Conservation (phyloP, 805 yeast species). For the Ogataea glucozyma region DNA sequence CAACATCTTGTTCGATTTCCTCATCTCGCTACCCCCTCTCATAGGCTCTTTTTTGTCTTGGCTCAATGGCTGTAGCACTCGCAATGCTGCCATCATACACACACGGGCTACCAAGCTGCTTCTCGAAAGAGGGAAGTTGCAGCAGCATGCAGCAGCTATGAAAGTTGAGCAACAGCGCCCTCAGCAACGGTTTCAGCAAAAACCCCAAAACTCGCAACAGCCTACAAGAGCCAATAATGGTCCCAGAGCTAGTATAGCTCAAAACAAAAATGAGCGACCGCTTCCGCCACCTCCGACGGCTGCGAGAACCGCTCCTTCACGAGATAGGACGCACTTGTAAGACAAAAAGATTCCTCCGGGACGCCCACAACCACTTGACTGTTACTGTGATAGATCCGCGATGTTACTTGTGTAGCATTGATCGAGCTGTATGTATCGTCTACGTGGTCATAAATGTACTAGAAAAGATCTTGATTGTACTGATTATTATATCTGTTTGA, state of each 20-base stretch:
- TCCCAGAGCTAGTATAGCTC: not conserved
- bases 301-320: not conserved
- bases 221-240: not conserved
- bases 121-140: conserved; percentile 15
- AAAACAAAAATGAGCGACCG: not conserved
- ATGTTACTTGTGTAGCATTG: too few relatives aligned
- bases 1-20: conserved; percentile 71
- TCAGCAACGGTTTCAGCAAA: too few relatives aligned
- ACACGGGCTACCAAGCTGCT: conserved; percentile 32
- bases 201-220: not conserved
- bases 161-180: not conserved
- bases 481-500: too few relatives aligned
- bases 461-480: too few relatives aligned
- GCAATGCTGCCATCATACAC: conserved; percentile 84
- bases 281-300: conserved; percentile 3
- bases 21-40: conserved; percentile 76
- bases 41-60: conserved; percentile 78
- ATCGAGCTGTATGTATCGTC: too few relatives aligned
- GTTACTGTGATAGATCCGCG: too few relatives aligned
- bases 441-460: too few relatives aligned
- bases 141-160: conserved; percentile 1
- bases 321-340: not conserved
- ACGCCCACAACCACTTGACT: too few relatives aligned
- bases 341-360: too few relatives aligned
- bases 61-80: conserved; percentile 82